Percentiles rank a stretch among this genome's conserved stretches.
Evolutionary conservation across 805 yeast genomes (phyloP).

Genomic region (Isabelozyma gotoi): DNA sequence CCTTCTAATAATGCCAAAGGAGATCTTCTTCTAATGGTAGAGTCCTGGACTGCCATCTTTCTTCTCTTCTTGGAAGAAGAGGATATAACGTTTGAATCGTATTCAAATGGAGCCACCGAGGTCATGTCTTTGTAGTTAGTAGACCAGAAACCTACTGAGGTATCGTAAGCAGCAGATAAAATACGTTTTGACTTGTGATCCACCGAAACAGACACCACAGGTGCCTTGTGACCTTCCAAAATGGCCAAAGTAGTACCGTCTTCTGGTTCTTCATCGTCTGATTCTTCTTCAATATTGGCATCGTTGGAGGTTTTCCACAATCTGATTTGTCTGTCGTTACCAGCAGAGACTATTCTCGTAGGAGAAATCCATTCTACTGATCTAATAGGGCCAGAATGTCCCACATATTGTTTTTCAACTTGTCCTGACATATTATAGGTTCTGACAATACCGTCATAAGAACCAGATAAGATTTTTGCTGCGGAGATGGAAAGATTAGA

Average conservation of each 20-base stretch:
- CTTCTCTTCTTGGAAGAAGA: slow-evolving; percentile 88
- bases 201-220: slow-evolving; percentile 78
- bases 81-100: slow-evolving; percentile 51
- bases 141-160: slow-evolving; percentile 84
- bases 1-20: slow-evolving; percentile 79
- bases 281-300: slow-evolving; percentile 44
- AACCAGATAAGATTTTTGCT: slow-evolving; percentile 75
- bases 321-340: slow-evolving; percentile 86
- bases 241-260: slow-evolving; percentile 80
- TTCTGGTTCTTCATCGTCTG: slow-evolving; percentile 43
- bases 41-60: slow-evolving; percentile 73
- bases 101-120: slow-evolving; percentile 43
- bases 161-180: slow-evolving; percentile 82
- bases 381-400: slow-evolving; percentile 86
- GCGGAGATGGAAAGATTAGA: slow-evolving; percentile 27
- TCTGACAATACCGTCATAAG: slow-evolving; percentile 93
- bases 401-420: slow-evolving; percentile 76
- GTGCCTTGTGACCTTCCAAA: slow-evolving; percentile 85
- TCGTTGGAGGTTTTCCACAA: slow-evolving; percentile 71
- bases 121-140: slow-evolving; percentile 80
- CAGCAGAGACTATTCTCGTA: slow-evolving; percentile 76
- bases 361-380: slow-evolving; percentile 77
- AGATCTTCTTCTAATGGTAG: slow-evolving; percentile 74
- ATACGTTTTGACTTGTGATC: slow-evolving; percentile 55
- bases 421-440: slow-evolving; percentile 82